These are phyloP conservation scores for Fabrea salina DNA, from an alignment of 169 alveolate genomes.

Conservation along the genomic window DNA sequence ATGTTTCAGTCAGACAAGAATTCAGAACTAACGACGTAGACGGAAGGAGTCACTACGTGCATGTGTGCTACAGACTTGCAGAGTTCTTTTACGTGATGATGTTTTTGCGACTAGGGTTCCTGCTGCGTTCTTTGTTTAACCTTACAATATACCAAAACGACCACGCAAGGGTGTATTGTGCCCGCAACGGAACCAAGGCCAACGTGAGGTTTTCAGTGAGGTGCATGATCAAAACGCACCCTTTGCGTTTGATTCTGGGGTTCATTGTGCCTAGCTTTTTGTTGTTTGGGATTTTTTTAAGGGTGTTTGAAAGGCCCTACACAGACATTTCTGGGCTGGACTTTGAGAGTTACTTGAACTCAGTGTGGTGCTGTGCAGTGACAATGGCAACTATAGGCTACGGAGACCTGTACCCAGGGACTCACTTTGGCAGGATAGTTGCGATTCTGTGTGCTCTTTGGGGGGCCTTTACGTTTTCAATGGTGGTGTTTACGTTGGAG, in stretches of 20 bases:
- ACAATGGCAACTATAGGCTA: conserved; percentile 30
- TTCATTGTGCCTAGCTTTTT: background rate
- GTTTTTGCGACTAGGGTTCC: background rate
- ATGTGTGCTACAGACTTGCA: conserved; percentile 7
- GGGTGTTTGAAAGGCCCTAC: conserved; percentile 38
- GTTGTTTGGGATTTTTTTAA: conserved; percentile 10
- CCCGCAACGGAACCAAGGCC: background rate
- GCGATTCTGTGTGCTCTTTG: conserved; percentile 16
- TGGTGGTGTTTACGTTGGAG: conserved; percentile 26
- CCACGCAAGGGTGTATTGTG: conserved; percentile 22
- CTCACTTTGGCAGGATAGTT: conserved; percentile 25
- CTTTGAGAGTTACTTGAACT: background rate
- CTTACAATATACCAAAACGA: conserved; percentile 7
- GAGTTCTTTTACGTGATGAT: conserved; percentile 26
- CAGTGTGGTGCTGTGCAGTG: conserved; percentile 10
- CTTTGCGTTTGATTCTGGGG: background rate
- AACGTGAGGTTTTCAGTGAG: conserved; percentile 3
- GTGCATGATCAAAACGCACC: conserved; percentile 17
- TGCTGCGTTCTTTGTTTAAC: conserved; percentile 20
- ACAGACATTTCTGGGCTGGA: conserved; percentile 19
- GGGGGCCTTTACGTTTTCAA: conserved; percentile 31
- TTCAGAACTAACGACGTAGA: background rate
- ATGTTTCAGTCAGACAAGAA: background rate
- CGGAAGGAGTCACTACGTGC: background rate
- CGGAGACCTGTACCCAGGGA: conserved; percentile 30